Evolutionary conservation across 306 rosid genomes (phyloP), one percentile per base, ranked within the genome.

Genomic region (Dryas octopetala): DNA sequence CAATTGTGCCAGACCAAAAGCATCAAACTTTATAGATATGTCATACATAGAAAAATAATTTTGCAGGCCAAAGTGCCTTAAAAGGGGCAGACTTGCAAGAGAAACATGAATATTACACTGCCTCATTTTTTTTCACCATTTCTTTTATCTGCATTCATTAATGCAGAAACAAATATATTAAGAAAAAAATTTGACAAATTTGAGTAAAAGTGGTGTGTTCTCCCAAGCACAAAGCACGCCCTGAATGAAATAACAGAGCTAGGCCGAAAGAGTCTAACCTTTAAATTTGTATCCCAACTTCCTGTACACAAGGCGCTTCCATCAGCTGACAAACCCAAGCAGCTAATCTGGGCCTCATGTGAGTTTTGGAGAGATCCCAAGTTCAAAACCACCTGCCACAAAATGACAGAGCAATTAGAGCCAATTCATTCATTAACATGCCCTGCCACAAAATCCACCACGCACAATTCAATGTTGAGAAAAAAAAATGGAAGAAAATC

Each of bases 221-320:
- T 70, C 54, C 17, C 65, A 48, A 40, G 73, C 19, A 70, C 15
- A 17, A 46, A n/a, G 47, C 17, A 41, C 6, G 44, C 54, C 53
- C 66, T 5, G 54, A 62, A 61, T 75, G 54, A 68, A 63, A 54
- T 54, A 70, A 76, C 2, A 49, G 16, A 32, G 19, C 48, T 71
- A 76, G 23, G 76, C n/a, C 57, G 62, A 77, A 71, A 23, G 80
- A 51, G 12, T 78, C 84, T 75, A 69, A 92, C 99, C 99, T 95
- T 95, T 69, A 95, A 91, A 83, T 95, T 95, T 83, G 92, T 85
- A 86, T 95, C 99, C 90, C 74, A 92, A 82, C 99, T 95, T 83
- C 99, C 98, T 73, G 99, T 92, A 90, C 99, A 95, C 81, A 95
- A 78, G 76, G 99, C 99, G 85, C 99, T 95, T 81, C 99, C 99